Evolutionary conservation across 257 asterid species (phyloP).

Genomic region (Ehretia macrophylla): DNA sequence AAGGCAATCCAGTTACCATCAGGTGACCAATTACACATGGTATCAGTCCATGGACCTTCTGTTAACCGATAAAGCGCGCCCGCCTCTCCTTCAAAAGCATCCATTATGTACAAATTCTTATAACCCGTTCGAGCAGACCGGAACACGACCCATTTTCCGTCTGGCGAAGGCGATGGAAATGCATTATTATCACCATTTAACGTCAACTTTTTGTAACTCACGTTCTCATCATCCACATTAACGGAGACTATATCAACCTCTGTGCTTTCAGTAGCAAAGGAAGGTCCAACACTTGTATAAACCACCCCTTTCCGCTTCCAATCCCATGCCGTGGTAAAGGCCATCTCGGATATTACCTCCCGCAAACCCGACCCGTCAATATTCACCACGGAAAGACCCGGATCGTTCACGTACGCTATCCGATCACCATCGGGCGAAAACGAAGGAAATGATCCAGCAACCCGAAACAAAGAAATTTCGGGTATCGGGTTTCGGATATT

Average conservation of each 20-base stretch:
- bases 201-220: slow-evolving; percentile 48
- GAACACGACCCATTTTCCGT: slow-evolving; percentile 83
- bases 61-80: slow-evolving; percentile 53
- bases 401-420: slow-evolving; percentile 55
- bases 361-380: slow-evolving; percentile 71
- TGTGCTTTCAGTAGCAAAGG: slow-evolving; percentile 65
- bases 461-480: slow-evolving; percentile 53
- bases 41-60: slow-evolving; percentile 78
- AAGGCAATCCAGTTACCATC: slow-evolving; percentile 82
- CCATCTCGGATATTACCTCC: slow-evolving; percentile 23
- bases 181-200: slow-evolving; percentile 69
- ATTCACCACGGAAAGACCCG: slow-evolving; percentile 70
- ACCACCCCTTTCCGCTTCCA: slow-evolving; percentile 74
- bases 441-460: slow-evolving; percentile 84
- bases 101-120: slow-evolving; percentile 86
- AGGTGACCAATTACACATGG: slow-evolving; percentile 95
- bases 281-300: slow-evolving; percentile 73
- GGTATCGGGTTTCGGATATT: slow-evolving; percentile 47
- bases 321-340: slow-evolving; percentile 84
- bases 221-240: slow-evolving; percentile 56
- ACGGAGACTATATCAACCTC: slow-evolving; percentile 70
- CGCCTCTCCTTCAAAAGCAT: slow-evolving; percentile 66
- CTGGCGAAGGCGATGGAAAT: slow-evolving; percentile 87
- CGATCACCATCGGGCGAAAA: slow-evolving; percentile 67
- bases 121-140: slow-evolving; percentile 83